Conservation (phyloP, 1,284 basidiomycete species). For the Cystobasidium sp. region DNA sequence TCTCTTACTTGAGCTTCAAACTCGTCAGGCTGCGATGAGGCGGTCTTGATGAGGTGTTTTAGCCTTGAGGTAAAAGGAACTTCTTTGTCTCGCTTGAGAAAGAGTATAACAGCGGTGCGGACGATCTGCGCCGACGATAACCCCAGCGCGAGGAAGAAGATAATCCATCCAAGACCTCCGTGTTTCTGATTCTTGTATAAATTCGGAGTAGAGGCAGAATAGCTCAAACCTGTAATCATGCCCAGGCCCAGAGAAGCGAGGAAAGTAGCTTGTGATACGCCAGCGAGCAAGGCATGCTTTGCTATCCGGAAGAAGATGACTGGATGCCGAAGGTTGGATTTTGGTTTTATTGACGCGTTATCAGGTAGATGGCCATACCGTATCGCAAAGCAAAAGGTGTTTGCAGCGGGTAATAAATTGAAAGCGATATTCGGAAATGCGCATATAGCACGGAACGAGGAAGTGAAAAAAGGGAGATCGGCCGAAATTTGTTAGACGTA, state of each 20-base stretch:
- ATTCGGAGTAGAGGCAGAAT: conserved; percentile 71
- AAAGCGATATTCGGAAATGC: no score
- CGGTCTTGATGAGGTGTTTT: conserved; percentile 21
- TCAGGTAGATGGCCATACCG: not conserved
- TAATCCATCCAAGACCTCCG: conserved; percentile 66
- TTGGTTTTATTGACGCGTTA: no score
- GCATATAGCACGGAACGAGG: not conserved
- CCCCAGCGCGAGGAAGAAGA: conserved; percentile 61
- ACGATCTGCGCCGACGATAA: conserved; percentile 28
- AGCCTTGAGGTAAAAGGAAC: conserved; percentile 15
- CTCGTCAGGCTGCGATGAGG: not conserved
- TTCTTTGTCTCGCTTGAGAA: conserved; percentile 27
- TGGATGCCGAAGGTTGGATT: conserved; percentile 56
- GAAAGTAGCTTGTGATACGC: conserved; percentile 65
- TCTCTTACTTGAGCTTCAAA: no score
- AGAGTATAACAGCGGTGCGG: conserved; percentile 38
- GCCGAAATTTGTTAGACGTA: not conserved
- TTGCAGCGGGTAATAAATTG: no score
- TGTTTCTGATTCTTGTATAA: conserved; percentile 73
- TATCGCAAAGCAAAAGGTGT: no score
- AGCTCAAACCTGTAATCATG: conserved; percentile 65
- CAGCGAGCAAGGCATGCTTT: conserved; percentile 66
- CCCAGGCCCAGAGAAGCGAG: conserved; percentile 66
- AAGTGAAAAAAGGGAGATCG: not conserved
- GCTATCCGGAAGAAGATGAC: conserved; percentile 75